These are phyloP conservation scores for Pythium aphanidermatum DNA, from an alignment of 352 stramenopile genomes.

Conservation along the genomic window DNA sequence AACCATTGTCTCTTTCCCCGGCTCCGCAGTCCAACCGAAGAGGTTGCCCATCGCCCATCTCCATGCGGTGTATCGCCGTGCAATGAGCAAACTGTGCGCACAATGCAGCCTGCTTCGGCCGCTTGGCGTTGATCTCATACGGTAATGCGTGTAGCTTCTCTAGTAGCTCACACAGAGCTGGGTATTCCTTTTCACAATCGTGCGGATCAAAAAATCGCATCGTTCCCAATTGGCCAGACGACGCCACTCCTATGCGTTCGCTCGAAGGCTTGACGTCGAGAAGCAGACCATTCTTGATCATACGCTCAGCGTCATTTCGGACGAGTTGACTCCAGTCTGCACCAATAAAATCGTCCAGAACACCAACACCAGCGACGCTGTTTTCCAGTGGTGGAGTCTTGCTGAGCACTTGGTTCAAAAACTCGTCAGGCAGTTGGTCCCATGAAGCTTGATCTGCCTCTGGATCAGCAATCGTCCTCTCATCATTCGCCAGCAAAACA, in stretches of 20 bases:
- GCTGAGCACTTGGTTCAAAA: conserved; percentile 39
- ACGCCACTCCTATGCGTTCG: not conserved
- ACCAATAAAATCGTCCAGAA: conserved; percentile 76
- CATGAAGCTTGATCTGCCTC: conserved; percentile 47
- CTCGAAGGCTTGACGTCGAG: conserved; percentile 18
- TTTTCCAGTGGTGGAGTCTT: not conserved
- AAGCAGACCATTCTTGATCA: conserved; percentile 48
- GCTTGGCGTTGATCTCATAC: conserved; percentile 80
- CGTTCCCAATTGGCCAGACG: conserved; percentile 14
- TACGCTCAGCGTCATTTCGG: conserved; percentile 54
- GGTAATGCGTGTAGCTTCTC: conserved; percentile 71
- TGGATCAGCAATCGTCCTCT: conserved; percentile 48
- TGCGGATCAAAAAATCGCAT: conserved; percentile 57
- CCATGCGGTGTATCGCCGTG: conserved; percentile 46
- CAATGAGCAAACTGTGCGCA: conserved; percentile 68
- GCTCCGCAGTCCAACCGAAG: conserved; percentile 61
- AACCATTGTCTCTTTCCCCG: conserved; percentile 70
- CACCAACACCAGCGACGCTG: conserved; percentile 26
- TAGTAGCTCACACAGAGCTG: conserved; percentile 64
- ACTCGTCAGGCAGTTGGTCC: conserved; percentile 50
- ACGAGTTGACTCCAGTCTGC: conserved; percentile 69
- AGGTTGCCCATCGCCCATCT: conserved; percentile 34
- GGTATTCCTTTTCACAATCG: conserved; percentile 55
- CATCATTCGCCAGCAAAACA: conserved; percentile 61
- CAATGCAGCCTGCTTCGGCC: conserved; percentile 26